Percentiles rank a stretch among this genome's conserved stretches.
Conservation (phyloP, 106 monocot species). For the Chionographis japonica region DNA sequence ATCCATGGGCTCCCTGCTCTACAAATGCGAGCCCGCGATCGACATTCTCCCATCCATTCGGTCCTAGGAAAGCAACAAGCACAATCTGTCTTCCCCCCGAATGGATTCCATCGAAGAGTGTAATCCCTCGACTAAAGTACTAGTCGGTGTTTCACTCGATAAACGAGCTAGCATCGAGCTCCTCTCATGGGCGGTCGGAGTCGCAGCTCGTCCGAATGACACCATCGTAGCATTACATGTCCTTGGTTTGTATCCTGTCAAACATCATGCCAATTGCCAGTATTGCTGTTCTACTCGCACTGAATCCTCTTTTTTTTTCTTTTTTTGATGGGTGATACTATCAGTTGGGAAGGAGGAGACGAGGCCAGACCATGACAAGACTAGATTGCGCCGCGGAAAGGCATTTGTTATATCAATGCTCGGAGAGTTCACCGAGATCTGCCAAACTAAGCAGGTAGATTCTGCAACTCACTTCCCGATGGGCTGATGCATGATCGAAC, state of each 20-base stretch:
- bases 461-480: background rate
- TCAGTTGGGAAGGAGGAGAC: conserved; percentile 30
- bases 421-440: conserved; percentile 39
- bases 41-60: background rate
- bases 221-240: conserved; percentile 50
- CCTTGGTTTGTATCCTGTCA: conserved; percentile 22
- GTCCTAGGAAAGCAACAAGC: background rate
- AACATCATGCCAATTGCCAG: background rate
- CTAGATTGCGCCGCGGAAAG: conserved; percentile 32
- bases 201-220: conserved; percentile 26
- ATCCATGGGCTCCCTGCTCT: too few species aligned
- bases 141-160: conserved; percentile 41
- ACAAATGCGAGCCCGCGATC: too few species aligned
- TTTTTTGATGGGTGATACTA: background rate
- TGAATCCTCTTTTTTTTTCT: too few species aligned
- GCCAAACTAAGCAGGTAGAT: conserved; percentile 41
- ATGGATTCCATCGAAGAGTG: conserved; percentile 35
- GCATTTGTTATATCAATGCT: conserved; percentile 56
- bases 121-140: conserved; percentile 19
- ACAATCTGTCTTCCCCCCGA: background rate
- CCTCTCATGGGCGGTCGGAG: conserved; percentile 44
- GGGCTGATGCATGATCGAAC: background rate
- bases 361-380: conserved; percentile 12
- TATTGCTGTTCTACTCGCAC: background rate
- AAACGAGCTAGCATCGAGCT: conserved; percentile 20